Base-by-base conservation (phyloP, 2,329 filamentous ascomycete species). In the Fusarium staphyleae region DNA sequence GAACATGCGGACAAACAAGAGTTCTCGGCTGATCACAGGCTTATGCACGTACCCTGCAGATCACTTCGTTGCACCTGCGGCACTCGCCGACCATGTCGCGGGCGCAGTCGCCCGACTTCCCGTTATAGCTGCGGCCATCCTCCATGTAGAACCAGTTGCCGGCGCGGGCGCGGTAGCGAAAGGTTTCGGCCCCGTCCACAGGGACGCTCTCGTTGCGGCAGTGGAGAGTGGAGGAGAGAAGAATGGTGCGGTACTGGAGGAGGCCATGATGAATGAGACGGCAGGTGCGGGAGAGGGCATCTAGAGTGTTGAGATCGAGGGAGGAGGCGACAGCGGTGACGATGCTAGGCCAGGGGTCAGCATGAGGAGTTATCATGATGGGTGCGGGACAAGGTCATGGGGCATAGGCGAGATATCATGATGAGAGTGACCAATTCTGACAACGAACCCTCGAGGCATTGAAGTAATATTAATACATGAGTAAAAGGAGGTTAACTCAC, bases 41-140 rank as follows among this genome's bases (percentile, higher is more conserved):
- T 45, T 13, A 51, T 58, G 45, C 55, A 56, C 84, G 72, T 82
- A 96, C 92, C 75, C 93, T 84, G 73, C 93, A 98, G 48, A 96
- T 86, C 19, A 92, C 81, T 22, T 77, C 85, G 32, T 82, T 83
- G 71, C 93, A 98, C 57, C 87, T 83, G 48, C 91, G 85, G 72
- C 93, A 97, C 63, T 89, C 87, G 34, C 81, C 84, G 5, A 98
- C 93, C 84, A 96, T 84, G 72, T 97, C 93, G 56, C 91, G 82
- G 16, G 93, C 93, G 70, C 93, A 98, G 65, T 82, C 81, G 5
- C 89, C 87, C 22, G 89, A 81, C 73, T 91, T 93, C 45, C 88
- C 87, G 58, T 80, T 77, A 63, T 77, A 79, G 48, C 81, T 64
- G 12, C 84, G 75, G 35, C 76, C 75, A 48, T 84, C 78, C 55